Evolutionary conservation across 345 rosid genomes (phyloP), one percentile per base, ranked within the genome.

Genomic region (Populus pruinosa): DNA sequence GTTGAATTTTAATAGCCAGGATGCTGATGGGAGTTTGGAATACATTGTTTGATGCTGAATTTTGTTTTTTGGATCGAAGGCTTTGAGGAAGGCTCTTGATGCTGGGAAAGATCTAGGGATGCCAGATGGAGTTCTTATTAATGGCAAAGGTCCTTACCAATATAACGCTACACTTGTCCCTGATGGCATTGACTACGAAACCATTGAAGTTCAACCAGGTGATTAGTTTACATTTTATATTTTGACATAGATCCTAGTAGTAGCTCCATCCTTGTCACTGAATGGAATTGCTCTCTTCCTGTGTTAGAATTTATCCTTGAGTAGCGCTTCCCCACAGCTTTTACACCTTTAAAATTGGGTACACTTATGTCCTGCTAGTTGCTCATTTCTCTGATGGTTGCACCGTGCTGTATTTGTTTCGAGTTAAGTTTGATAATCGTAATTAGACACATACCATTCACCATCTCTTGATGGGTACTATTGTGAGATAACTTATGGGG

Each of bases 61-160:
- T 14, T 43, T 38, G 69, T 75, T 53, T 47, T 82, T 64, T 79
- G 66, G 41, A 75, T 72, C 83, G 62, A 79, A 96, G 99, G 97
- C 92, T 82, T 86, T 96, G 89, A 92, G 99, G 80, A 94, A 89
- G 86, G 81, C 90, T 71, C 96, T 96, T 70, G 97, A 94, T 87
- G 94, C 79, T 9, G 98, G 99, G 71, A 90, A 91, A 83, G 98
- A 83, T 79, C 92, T 94, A 25, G 99, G 96, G 83, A 93, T 94
- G 93, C 99, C 99, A 0, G 87, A 96, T 80, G 99, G 99, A 0
- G 99, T 96, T 86, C 92, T 96, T 50, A 92, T 96, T 53, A 96
- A 96, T 67, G 99, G 99, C 29, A 96, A 94, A 86, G 99, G 99
- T 64, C 99, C 99, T 80, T 96, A 91, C 61, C 91, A 79, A 65